phyloP scores from a whole-genome alignment of 257 asterid species.

The Solanum chiquidenum region DNA sequence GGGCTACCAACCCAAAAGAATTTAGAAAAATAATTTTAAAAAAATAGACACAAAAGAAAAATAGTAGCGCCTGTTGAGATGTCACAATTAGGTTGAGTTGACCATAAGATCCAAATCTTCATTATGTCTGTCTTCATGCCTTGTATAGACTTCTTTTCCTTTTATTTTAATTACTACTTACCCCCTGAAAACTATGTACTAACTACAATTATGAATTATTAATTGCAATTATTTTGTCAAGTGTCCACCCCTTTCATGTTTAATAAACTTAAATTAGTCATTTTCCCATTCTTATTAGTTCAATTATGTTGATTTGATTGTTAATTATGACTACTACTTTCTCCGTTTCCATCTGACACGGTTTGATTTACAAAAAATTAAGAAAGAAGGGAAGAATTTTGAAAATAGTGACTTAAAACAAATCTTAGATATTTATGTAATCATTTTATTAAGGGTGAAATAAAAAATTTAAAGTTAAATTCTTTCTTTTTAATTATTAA shows the following conservation, averaged over 20 bases:
- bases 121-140: not conserved
- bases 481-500: too few relatives aligned
- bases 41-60: not conserved
- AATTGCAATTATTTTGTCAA: not conserved
- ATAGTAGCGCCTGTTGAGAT: not conserved
- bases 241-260: not conserved
- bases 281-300: not conserved
- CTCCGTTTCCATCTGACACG: rapidly evolving
- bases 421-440: not conserved
- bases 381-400: not conserved
- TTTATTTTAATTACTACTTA: not conserved
- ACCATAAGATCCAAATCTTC: not conserved
- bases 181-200: not conserved
- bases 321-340: not conserved
- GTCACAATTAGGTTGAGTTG: not conserved
- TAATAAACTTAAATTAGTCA: not conserved
- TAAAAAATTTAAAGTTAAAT: too few relatives aligned
- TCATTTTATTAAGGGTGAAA: too few relatives aligned
- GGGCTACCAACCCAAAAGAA: not conserved
- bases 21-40: not conserved
- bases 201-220: not conserved
- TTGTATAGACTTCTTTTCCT: not conserved
- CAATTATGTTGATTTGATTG: not conserved
- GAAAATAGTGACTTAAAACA: not conserved
- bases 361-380: not conserved